A percentile compares a stretch with the other conserved stretches of the same genome.
Evolutionary conservation across 805 yeast genomes (phyloP).

Genomic region (Yarrowia yakushimensis): DNA sequence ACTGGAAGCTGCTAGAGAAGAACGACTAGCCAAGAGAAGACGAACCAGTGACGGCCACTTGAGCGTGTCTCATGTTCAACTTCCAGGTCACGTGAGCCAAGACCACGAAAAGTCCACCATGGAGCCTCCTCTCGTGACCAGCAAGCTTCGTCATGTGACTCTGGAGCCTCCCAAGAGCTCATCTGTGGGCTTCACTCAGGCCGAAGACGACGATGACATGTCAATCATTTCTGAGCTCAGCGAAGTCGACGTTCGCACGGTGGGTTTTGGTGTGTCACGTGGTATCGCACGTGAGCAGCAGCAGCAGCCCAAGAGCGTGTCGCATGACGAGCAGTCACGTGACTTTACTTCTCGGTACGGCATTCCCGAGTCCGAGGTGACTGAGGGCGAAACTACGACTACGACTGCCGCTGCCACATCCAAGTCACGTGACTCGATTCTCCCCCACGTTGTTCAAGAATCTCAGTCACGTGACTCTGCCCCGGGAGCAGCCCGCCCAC

Average conservation of each 20-base stretch:
- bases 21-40: background rate
- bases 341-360: constrained; percentile 10
- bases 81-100: background rate
- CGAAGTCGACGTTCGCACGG: background rate
- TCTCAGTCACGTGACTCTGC: background rate
- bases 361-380: constrained; percentile 1
- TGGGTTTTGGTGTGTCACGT: background rate
- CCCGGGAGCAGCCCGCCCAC: too few relatives aligned
- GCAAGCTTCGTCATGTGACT: background rate
- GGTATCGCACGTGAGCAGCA: background rate
- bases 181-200: background rate
- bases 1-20: background rate
- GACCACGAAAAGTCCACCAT: background rate
- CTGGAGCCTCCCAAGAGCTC: background rate
- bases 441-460: too few relatives aligned
- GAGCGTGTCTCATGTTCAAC: background rate
- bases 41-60: background rate
- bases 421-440: background rate
- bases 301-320: background rate
- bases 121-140: constrained; percentile 2
- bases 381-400: background rate
- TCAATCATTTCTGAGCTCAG: constrained; percentile 7
- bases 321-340: background rate
- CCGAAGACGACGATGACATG: background rate
- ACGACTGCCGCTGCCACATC: background rate